phyloP scores from a whole-genome alignment of 768 basidiomycete species.

The Lanmaoa rubissima region DNA sequence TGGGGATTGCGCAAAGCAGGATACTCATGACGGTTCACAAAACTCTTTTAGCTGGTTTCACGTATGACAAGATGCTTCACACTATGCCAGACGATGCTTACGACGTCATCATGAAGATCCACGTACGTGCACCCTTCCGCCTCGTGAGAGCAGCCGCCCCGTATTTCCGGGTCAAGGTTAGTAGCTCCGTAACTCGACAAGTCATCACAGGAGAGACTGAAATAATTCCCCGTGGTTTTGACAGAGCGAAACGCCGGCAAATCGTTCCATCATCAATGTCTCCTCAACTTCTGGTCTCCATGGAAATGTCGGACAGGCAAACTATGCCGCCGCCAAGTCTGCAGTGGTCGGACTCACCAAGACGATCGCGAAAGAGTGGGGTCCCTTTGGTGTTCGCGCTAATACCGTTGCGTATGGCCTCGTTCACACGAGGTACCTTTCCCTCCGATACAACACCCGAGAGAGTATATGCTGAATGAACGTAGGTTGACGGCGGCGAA shows the following conservation, averaged over 20 bases:
- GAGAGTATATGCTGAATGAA: constrained; percentile 1
- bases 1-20: too few relatives aligned
- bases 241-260: constrained; percentile 55
- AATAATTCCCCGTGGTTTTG: not conserved
- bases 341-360: constrained; percentile 80
- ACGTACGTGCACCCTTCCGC: constrained; percentile 84
- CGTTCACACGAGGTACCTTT: constrained; percentile 66
- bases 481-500: constrained; percentile 73
- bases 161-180: constrained; percentile 74
- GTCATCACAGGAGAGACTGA: not conserved
- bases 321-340: constrained; percentile 78
- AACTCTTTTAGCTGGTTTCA: constrained; percentile 57
- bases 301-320: constrained; percentile 83
- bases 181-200: not conserved
- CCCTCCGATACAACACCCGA: not conserved
- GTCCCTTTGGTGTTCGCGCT: constrained; percentile 74
- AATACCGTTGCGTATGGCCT: constrained; percentile 80
- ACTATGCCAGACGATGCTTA: constrained; percentile 81
- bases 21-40: not conserved
- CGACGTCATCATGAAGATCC: constrained; percentile 80
- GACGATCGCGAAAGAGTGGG: constrained; percentile 89
- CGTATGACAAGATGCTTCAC: constrained; percentile 85
- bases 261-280: constrained; percentile 77
- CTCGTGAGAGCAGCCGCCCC: constrained; percentile 83
- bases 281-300: constrained; percentile 82